Percentiles rank a stretch among this genome's conserved stretches.
Evolutionary conservation across 257 asterid species (phyloP).

Genomic region (Lycium ferocissimum): DNA sequence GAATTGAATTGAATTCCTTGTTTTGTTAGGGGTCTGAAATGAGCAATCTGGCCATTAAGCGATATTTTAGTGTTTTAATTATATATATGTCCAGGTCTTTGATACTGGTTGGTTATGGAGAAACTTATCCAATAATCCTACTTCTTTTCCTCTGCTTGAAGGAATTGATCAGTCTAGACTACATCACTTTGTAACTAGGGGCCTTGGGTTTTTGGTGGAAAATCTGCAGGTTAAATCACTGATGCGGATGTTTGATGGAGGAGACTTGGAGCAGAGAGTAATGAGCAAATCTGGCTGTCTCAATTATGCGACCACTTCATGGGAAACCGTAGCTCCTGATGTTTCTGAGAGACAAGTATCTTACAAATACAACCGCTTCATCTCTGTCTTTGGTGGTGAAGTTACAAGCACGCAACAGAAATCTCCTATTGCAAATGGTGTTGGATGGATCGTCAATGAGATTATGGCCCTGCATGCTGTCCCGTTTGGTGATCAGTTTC

Average conservation of each 20-base stretch:
- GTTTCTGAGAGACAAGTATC: conserved; percentile 60
- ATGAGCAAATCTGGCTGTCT: conserved; percentile 85
- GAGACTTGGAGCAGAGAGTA: conserved; percentile 71
- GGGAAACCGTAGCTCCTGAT: conserved; percentile 56
- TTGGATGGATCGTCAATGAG: conserved; percentile 74
- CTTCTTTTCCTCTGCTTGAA: not conserved
- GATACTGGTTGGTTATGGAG: not conserved
- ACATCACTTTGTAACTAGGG: not conserved
- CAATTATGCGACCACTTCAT: conserved; percentile 62
- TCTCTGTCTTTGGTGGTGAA: conserved; percentile 84
- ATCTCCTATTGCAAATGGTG: conserved; percentile 43
- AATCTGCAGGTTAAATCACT: conserved; percentile 61
- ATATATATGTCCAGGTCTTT: not conserved
- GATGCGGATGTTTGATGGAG: conserved; percentile 82
- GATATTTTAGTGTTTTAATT: not conserved
- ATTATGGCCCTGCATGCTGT: conserved; percentile 70
- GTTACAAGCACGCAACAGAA: conserved; percentile 79
- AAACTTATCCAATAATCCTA: not conserved
- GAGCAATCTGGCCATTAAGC: not conserved
- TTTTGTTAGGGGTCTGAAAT: not conserved
- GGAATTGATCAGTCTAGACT: conserved; percentile 19
- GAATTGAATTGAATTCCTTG: not conserved
- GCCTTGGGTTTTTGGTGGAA: not conserved
- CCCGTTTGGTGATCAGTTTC: conserved; percentile 72
- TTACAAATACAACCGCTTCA: conserved; percentile 69